Percentiles rank a stretch among this genome's conserved stretches.
These are phyloP conservation scores for Cyclotella kingstonii DNA, from an alignment of 108 stramenopile species.

Conservation along the genomic window DNA sequence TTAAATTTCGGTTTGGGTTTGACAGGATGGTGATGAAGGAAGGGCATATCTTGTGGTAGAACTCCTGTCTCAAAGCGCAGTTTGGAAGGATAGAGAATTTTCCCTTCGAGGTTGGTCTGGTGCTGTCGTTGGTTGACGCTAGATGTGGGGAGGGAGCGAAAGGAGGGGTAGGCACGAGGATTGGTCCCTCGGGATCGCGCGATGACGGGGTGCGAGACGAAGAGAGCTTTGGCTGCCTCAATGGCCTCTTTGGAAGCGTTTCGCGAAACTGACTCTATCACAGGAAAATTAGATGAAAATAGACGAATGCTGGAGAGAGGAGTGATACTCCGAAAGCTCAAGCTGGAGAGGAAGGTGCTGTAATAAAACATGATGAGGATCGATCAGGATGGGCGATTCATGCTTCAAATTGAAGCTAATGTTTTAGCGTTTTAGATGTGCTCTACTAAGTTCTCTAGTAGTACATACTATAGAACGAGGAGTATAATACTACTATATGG, in stretches of 20 bases:
- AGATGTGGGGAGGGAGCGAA: constrained; percentile 16
- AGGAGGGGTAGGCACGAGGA: constrained; percentile 25
- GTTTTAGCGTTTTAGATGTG: too few species aligned
- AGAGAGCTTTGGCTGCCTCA: constrained; percentile 17
- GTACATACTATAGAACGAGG: too few species aligned
- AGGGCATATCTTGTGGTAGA: constrained; percentile 36
- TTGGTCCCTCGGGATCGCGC: constrained; percentile 26
- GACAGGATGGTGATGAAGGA: constrained; percentile 25
- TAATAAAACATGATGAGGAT: too few species aligned
- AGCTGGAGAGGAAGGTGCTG: too few species aligned
- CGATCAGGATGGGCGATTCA: too few species aligned
- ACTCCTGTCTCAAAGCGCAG: constrained; percentile 39
- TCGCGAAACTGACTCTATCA: background rate
- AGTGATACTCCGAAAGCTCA: too few species aligned
- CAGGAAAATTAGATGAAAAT: constrained; percentile 1
- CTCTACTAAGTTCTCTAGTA: too few species aligned
- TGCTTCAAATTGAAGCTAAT: too few species aligned
- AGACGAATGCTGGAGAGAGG: background rate
- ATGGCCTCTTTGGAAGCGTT: constrained; percentile 11
- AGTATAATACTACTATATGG: too few species aligned
- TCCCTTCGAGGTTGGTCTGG: constrained; percentile 25
- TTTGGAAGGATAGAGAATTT: constrained; percentile 40
- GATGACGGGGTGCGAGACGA: constrained; percentile 7
- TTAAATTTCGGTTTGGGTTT: constrained; percentile 67
- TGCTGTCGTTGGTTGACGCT: constrained; percentile 2